These are phyloP conservation scores for Debaryomyces prosopidis DNA, from an alignment of 805 yeast species.

Conservation along the genomic window DNA sequence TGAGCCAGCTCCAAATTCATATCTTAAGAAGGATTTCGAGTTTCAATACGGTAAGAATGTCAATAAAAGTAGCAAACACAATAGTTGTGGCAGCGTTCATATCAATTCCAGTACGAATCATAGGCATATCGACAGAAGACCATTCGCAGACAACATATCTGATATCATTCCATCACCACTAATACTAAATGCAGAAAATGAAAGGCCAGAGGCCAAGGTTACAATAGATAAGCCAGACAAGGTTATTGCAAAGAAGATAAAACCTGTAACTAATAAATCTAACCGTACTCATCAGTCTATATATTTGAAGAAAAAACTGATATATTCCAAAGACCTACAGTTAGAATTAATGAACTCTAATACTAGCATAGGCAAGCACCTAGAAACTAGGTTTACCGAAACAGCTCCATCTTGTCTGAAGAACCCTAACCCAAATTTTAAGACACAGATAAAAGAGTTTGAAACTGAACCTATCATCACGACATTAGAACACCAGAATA, in stretches of 20 bases:
- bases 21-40: background rate
- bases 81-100: too few species aligned
- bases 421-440: background rate
- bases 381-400: slow-evolving; percentile 10
- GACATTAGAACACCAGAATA: slow-evolving; percentile 30
- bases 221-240: too few species aligned
- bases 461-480: slow-evolving; percentile 9
- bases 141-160: slow-evolving; percentile 10
- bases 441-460: background rate
- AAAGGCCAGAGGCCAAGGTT: too few species aligned
- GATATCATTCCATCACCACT: slow-evolving; percentile 28
- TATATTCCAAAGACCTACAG: slow-evolving; percentile 40
- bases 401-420: background rate
- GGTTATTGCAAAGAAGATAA: background rate
- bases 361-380: slow-evolving; percentile 3
- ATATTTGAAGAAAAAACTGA: background rate
- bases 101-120: too few species aligned
- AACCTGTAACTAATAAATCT: background rate
- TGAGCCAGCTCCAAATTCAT: background rate
- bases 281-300: background rate
- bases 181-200: slow-evolving; percentile 9
- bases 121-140: too few species aligned
- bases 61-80: background rate
- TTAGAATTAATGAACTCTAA: slow-evolving; percentile 26
- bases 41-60: background rate